Evolutionary conservation across 2,329 filamentous ascomycete species (phyloP).

Genomic region (Rhynchosporium agropyri): DNA sequence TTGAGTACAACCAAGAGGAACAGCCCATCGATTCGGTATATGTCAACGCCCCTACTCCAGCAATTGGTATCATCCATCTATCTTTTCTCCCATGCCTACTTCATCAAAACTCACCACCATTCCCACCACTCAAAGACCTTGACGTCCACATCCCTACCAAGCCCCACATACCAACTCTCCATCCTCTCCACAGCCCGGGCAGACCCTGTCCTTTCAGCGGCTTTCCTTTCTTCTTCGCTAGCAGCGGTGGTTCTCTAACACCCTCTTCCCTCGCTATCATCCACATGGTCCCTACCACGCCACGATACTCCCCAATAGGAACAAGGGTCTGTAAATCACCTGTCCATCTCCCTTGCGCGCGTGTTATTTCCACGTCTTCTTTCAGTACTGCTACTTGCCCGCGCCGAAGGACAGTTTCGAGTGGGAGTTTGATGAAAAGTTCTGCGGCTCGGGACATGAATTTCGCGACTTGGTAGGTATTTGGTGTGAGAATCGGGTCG

Average conservation of each 20-base stretch:
- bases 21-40: conserved; percentile 13
- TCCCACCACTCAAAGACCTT: conserved; percentile 37
- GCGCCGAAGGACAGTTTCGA: conserved; percentile 88
- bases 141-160: conserved; percentile 57
- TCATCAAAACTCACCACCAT: conserved; percentile 39
- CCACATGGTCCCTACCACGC: conserved; percentile 91
- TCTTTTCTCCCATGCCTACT: neutral
- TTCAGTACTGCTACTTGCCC: conserved; percentile 76
- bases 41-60: conserved; percentile 19
- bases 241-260: conserved; percentile 20
- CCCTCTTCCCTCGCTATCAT: conserved; percentile 85
- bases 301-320: conserved; percentile 76
- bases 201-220: conserved; percentile 53
- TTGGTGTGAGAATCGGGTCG: conserved; percentile 79
- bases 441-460: conserved; percentile 81
- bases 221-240: conserved; percentile 17
- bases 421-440: conserved; percentile 81
- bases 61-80: conserved; percentile 30
- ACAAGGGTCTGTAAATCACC: conserved; percentile 70
- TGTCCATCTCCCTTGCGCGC: conserved; percentile 19
- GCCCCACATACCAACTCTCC: conserved; percentile 60
- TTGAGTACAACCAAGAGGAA: conserved; percentile 24
- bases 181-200: conserved; percentile 58
- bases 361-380: conserved; percentile 34
- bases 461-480: conserved; percentile 77